Evolutionary conservation across 345 rosid species (phyloP).

Genomic region (Euphorbia lathyris): DNA sequence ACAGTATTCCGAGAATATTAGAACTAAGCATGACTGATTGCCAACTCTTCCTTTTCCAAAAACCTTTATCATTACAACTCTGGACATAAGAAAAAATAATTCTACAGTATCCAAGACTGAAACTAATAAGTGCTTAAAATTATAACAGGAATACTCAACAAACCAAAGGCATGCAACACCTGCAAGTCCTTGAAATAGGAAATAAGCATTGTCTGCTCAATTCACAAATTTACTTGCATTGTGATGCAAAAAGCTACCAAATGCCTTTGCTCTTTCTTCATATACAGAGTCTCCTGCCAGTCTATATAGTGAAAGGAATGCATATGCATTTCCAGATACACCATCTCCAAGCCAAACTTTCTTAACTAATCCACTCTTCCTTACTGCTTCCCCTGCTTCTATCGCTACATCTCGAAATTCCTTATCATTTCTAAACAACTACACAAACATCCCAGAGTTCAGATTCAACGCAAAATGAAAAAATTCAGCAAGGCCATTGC

Average conservation of each 20-base stretch:
- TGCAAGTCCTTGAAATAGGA: slow-evolving; percentile 74
- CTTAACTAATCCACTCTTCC: slow-evolving; percentile 82
- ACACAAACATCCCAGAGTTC: neutral
- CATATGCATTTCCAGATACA: slow-evolving; percentile 72
- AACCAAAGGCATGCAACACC: slow-evolving; percentile 76
- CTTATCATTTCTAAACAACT: slow-evolving; percentile 58
- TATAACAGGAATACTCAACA: no score
- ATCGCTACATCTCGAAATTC: slow-evolving; percentile 78
- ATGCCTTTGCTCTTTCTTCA: slow-evolving; percentile 71
- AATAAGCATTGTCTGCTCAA: slow-evolving; percentile 35
- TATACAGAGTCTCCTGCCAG: slow-evolving; percentile 70
- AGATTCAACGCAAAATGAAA: slow-evolving; percentile 18
- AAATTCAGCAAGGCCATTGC: slow-evolving; percentile 83
- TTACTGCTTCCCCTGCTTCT: slow-evolving; percentile 96
- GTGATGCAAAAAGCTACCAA: slow-evolving; percentile 62
- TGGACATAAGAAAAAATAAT: no score
- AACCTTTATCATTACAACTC: no score
- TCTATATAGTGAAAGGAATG: slow-evolving; percentile 72
- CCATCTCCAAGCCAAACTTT: slow-evolving; percentile 83
- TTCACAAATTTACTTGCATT: slow-evolving; percentile 33
- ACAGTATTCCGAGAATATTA: no score
- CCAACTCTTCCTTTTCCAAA: no score
- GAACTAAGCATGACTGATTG: no score
- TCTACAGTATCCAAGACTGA: no score
- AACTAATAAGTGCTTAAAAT: no score